Evolutionary conservation across 352 stramenopile species (phyloP).

Genomic region (Achlya hypogyna): DNA sequence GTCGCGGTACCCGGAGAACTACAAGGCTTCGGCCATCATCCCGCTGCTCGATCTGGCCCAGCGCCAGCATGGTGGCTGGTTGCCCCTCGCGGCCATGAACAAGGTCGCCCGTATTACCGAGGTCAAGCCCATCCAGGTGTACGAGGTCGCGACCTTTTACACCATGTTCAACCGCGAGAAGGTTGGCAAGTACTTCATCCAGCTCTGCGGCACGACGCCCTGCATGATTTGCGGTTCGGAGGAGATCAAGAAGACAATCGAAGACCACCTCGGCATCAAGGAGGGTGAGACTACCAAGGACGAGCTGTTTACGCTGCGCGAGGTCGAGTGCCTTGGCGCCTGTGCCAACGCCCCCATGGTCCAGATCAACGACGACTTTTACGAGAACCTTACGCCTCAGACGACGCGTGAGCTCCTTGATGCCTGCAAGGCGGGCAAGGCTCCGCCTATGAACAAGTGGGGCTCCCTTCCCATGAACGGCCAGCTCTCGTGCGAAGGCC

Average conservation of each 20-base stretch:
- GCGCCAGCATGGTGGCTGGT: conserved; percentile 95
- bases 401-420: conserved; percentile 96
- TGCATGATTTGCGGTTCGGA: conserved; percentile 99
- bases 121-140: conserved; percentile 93
- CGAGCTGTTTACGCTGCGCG: conserved; percentile 89
- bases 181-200: conserved; percentile 92
- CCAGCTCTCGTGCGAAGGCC: conserved; percentile 97
- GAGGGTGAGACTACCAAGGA: conserved; percentile 85
- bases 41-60: conserved; percentile 96
- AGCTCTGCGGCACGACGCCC: conserved; percentile 98
- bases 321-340: conserved; percentile 98
- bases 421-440: conserved; percentile 90
- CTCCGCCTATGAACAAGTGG: conserved; percentile 95
- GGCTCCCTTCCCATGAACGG: conserved; percentile 99
- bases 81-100: conserved; percentile 98
- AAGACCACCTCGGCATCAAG: conserved; percentile 95
- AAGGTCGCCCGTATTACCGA: conserved; percentile 99
- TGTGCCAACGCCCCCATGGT: conserved; percentile 99
- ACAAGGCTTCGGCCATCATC: conserved; percentile 98
- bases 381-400: conserved; percentile 97
- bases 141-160: conserved; percentile 99
- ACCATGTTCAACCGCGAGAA: conserved; percentile 99
- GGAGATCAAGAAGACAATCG: conserved; percentile 99
- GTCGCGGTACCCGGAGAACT: conserved; percentile 97
- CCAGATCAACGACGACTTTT: conserved; percentile 99